Conservation (phyloP, 306 rosid genomes). For the Prunus fruticosa region DNA sequence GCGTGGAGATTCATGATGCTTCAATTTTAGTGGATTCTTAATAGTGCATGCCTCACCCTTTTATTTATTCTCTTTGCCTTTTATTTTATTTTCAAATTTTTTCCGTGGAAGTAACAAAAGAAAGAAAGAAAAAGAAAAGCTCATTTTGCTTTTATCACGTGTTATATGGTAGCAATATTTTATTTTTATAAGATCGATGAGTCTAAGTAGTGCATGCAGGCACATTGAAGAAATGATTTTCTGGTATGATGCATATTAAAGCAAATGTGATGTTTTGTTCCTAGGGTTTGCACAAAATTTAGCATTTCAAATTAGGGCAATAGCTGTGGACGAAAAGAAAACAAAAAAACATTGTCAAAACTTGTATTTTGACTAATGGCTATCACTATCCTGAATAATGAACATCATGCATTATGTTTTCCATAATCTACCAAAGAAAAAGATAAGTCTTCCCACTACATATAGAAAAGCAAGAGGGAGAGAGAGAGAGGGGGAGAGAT, state of each 20-base stretch:
- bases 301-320: background rate
- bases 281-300: background rate
- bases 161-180: conserved; percentile 32
- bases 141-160: conserved; percentile 58
- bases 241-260: background rate
- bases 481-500: background rate
- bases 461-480: conserved; percentile 13
- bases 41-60: conserved; percentile 59
- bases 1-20: conserved; percentile 64
- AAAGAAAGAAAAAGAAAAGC: conserved; percentile 44
- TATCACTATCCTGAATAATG: background rate
- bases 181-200: conserved; percentile 28
- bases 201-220: conserved; percentile 15
- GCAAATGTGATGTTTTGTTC: background rate
- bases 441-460: conserved; percentile 25
- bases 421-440: conserved; percentile 11
- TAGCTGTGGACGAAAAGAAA: background rate
- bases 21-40: conserved; percentile 63
- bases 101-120: conserved; percentile 23
- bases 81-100: background rate
- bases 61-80: conserved; percentile 39
- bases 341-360: conserved; percentile 11
- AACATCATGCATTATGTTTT: background rate
- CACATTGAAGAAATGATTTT: background rate
- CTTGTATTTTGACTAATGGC: conserved; percentile 13